Evolutionary conservation across 2,329 filamentous ascomycete species (phyloP).

Genomic region (Fusarium lyarnte): DNA sequence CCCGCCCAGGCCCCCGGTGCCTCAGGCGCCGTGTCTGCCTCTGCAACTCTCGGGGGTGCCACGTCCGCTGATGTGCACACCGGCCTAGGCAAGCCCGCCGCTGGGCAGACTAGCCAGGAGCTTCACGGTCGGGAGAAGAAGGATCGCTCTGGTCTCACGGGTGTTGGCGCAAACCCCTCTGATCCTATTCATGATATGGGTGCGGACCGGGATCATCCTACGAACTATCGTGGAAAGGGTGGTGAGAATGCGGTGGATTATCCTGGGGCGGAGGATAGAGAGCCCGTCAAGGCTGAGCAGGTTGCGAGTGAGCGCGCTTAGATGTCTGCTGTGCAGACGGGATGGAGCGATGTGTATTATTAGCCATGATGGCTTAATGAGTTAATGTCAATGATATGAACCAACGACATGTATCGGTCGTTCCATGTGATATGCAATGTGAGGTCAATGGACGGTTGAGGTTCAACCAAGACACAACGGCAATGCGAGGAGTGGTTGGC

Average conservation of each 20-base stretch:
- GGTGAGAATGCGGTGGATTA: conserved; percentile 30
- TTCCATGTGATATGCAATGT: not conserved
- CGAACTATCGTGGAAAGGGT: conserved; percentile 29
- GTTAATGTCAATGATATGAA: conserved; percentile 25
- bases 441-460: not conserved
- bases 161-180: conserved; percentile 47
- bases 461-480: fast-evolving
- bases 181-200: conserved; percentile 45
- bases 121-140: conserved; percentile 50
- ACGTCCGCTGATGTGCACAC: conserved; percentile 57
- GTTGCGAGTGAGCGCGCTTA: conserved; percentile 38
- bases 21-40: conserved; percentile 43
- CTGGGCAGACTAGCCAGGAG: conserved; percentile 56
- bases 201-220: conserved; percentile 45
- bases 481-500: not conserved
- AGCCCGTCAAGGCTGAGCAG: conserved; percentile 33
- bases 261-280: conserved; percentile 35
- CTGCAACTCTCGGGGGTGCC: conserved; percentile 54
- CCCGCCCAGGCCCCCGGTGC: conserved; percentile 49
- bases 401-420: not conserved
- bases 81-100: conserved; percentile 55
- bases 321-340: not conserved
- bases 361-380: conserved; percentile 23
- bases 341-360: conserved; percentile 1
- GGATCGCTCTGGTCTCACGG: conserved; percentile 52